Conservation (phyloP, 2,329 filamentous ascomycete genomes). For the Leptodontidium sp. region DNA sequence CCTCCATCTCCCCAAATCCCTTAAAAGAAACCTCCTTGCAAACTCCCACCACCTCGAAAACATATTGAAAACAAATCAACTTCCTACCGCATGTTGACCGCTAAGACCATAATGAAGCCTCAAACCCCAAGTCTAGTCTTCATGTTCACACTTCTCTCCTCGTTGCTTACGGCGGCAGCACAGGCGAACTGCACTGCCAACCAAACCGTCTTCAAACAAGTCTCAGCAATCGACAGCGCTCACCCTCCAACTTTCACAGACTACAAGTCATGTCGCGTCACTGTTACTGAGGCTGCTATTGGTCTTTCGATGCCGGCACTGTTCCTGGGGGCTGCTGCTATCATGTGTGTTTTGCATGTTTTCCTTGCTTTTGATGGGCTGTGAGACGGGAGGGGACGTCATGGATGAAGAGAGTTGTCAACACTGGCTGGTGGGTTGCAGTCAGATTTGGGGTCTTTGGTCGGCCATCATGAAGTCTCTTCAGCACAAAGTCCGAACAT, state of each 20-base stretch:
- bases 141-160: background rate
- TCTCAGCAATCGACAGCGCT: background rate
- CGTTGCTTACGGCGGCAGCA: background rate
- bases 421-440: no score
- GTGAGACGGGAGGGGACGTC: background rate
- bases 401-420: background rate
- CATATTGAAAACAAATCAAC: no score
- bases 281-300: background rate
- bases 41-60: no score
- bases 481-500: no score
- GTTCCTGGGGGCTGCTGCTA: background rate
- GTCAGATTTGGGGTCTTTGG: no score
- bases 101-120: background rate
- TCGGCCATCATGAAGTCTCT: no score
- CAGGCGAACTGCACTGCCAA: background rate
- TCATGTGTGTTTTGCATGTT: slow-evolving; percentile 1
- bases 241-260: background rate
- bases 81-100: no score
- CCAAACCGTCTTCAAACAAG: background rate
- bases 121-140: background rate
- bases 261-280: background rate
- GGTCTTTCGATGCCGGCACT: background rate
- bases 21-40: no score
- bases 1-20: no score
- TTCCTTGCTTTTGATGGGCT: background rate